phyloP scores from a whole-genome alignment of 768 basidiomycete genomes.

The Phlebiopsis gigantea region DNA sequence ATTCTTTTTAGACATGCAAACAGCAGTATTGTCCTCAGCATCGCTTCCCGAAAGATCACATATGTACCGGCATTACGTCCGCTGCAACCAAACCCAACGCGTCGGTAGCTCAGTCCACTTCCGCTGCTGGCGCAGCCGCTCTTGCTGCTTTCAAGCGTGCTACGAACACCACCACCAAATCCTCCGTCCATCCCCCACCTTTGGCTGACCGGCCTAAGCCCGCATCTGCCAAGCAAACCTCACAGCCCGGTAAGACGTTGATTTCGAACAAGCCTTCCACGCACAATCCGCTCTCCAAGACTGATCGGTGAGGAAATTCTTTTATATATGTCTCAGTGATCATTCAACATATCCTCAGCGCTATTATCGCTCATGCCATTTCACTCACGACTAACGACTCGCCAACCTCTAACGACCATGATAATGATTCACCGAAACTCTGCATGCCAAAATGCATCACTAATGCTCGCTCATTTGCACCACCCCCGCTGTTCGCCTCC shows the following conservation, averaged over 20 bases:
- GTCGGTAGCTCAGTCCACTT: not conserved
- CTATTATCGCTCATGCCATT: constrained; percentile 20
- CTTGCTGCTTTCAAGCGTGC: constrained; percentile 37
- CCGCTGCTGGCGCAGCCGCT: constrained; percentile 24
- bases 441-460: constrained; percentile 28
- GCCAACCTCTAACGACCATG: constrained; percentile 15
- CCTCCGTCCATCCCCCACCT: too few relatives aligned
- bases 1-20: constrained; percentile 50
- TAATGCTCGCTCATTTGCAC: constrained; percentile 48
- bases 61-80: constrained; percentile 32
- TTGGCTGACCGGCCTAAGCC: not conserved
- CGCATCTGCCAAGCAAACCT: constrained; percentile 12
- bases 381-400: constrained; percentile 18
- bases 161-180: constrained; percentile 32
- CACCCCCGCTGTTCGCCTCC: constrained; percentile 60
- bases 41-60: constrained; percentile 73
- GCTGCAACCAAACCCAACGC: constrained; percentile 16
- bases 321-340: constrained; percentile 22
- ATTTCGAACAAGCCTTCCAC: constrained; percentile 8
- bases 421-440: constrained; percentile 17
- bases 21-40: constrained; percentile 74
- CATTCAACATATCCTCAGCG: constrained; percentile 62
- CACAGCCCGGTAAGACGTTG: constrained; percentile 11
- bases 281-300: constrained; percentile 36
- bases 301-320: constrained; percentile 57